phyloP scores from a whole-genome alignment of 176 grass and related monocot genomes.

The Poa annua region DNA sequence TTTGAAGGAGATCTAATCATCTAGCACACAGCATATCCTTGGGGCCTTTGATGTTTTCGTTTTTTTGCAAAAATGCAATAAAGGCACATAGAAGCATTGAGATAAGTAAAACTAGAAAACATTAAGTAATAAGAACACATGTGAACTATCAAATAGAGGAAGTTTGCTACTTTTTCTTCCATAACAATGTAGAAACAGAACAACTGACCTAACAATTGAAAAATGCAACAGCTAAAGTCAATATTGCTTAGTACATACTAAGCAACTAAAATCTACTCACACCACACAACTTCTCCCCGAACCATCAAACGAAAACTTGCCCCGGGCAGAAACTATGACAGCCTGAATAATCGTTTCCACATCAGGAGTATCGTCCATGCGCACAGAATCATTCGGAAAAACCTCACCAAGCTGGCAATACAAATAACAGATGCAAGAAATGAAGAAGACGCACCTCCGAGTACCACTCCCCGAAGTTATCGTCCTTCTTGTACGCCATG shows the following conservation, averaged over 20 bases:
- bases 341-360: neutral
- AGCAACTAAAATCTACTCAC: neutral
- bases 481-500: slow-evolving; percentile 81
- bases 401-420: neutral
- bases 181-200: slow-evolving; percentile 1
- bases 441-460: slow-evolving; percentile 61
- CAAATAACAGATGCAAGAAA: neutral
- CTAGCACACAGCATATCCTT: neutral
- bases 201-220: neutral
- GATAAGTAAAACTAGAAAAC: neutral
- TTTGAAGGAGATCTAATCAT: neutral
- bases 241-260: neutral
- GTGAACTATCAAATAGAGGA: too few species aligned
- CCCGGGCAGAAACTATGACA: neutral
- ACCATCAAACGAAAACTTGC: neutral
- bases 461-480: slow-evolving; percentile 96
- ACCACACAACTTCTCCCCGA: neutral
- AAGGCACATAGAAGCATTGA: neutral
- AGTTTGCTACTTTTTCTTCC: too few species aligned
- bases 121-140: neutral
- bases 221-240: neutral
- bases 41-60: neutral
- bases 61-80: neutral
- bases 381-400: neutral
- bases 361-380: neutral